Conservation (phyloP, 768 basidiomycete genomes). For the Leccinum pellstonianum region DNA sequence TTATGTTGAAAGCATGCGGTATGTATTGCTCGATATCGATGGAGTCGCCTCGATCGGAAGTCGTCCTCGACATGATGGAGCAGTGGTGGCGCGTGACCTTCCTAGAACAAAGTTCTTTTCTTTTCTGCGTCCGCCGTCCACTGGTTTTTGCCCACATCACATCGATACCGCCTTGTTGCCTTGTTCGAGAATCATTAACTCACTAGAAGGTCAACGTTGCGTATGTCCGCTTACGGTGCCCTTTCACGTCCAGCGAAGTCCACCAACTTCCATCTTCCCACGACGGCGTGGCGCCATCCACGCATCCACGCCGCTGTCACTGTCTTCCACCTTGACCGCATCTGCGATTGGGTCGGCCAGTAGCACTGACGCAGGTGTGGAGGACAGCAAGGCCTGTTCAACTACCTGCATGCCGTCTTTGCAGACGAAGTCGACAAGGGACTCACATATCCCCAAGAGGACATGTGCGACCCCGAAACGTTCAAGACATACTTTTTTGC, state of each 20-base stretch:
- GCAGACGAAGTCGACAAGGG: slow-evolving; percentile 75
- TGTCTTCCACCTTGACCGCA: slow-evolving; percentile 38
- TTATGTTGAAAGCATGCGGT: too few relatives aligned
- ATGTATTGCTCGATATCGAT: too few relatives aligned
- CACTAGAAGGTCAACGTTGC: neutral
- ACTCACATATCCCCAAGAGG: slow-evolving; percentile 84
- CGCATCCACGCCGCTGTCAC: slow-evolving; percentile 25
- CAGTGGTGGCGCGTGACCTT: too few relatives aligned
- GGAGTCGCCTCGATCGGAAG: too few relatives aligned
- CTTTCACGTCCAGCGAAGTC: slow-evolving; percentile 38
- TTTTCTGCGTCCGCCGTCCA: too few relatives aligned
- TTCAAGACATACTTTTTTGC: slow-evolving; percentile 80
- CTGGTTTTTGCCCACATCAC: neutral
- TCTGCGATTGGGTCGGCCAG: slow-evolving; percentile 15
- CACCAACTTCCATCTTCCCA: slow-evolving; percentile 40
- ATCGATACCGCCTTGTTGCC: neutral
- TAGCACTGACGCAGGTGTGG: neutral
- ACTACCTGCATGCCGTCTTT: slow-evolving; percentile 62
- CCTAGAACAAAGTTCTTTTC: too few relatives aligned
- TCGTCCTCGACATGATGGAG: too few relatives aligned
- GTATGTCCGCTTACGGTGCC: slow-evolving; percentile 71
- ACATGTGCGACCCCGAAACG: slow-evolving; percentile 44
- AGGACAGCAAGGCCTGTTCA: slow-evolving; percentile 49
- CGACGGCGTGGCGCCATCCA: slow-evolving; percentile 46
- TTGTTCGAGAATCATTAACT: neutral